Conservation (phyloP, 352 stramenopile genomes). For the Thraustochytrium striatum region DNA sequence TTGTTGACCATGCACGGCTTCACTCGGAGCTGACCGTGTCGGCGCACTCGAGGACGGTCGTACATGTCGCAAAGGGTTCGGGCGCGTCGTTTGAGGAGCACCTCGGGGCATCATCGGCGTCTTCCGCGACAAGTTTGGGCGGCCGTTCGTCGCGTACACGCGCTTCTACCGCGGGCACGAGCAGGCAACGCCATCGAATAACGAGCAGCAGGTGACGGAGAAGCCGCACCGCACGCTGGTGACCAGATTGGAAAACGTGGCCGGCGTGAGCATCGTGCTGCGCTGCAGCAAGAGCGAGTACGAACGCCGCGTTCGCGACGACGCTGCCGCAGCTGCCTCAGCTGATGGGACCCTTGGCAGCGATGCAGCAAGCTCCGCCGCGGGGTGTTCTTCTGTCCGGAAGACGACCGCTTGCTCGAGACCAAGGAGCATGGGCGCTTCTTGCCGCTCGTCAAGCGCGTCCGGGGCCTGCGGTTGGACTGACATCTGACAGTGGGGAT, state of each 20-base stretch:
- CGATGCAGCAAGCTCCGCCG: not conserved
- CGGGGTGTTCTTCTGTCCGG: not conserved
- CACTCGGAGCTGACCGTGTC: conserved; percentile 5
- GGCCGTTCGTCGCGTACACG: conserved; percentile 27
- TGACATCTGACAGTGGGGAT: too few relatives aligned
- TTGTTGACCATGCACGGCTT: not conserved
- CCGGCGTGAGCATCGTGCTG: conserved; percentile 32
- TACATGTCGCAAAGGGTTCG: conserved; percentile 23
- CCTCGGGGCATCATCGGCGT: conserved; percentile 1
- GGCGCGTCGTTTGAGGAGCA: conserved; percentile 1
- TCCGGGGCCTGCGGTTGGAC: too few relatives aligned
- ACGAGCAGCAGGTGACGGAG: not conserved
- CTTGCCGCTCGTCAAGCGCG: conserved; percentile 36
- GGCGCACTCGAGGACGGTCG: not conserved
- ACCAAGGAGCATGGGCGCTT: not conserved
- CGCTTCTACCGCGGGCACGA: not conserved
- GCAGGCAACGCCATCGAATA: not conserved
- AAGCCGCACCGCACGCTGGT: not conserved
- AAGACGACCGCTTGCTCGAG: not conserved
- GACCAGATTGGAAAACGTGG: not conserved
- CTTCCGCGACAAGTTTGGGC: conserved; percentile 17
- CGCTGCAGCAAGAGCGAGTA: not conserved
- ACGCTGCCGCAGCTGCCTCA: conserved; percentile 20
- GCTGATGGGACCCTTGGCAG: not conserved
- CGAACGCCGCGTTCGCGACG: not conserved